These are phyloP conservation scores for Emydomyces testavorans DNA, from an alignment of 2,329 filamentous ascomycete genomes.

Conservation along the genomic window DNA sequence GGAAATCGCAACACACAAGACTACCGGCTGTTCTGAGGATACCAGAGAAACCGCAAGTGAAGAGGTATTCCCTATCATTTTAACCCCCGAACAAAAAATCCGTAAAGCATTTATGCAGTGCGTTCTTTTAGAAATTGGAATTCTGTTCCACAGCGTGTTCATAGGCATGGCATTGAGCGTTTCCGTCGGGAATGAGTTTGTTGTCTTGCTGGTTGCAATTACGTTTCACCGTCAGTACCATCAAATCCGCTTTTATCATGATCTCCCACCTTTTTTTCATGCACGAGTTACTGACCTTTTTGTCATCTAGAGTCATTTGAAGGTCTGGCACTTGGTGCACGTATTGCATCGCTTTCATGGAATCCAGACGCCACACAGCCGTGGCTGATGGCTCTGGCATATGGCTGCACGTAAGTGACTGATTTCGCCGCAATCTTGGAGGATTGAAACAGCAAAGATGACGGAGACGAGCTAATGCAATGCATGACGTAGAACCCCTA, in stretches of 20 bases:
- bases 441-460: no score
- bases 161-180: constrained; percentile 31
- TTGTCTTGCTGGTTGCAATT: constrained; percentile 28
- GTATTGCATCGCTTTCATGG: constrained; percentile 26
- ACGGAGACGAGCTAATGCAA: background rate
- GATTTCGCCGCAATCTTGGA: no score
- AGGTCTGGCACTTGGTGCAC: constrained; percentile 27
- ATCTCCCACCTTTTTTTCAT: no score
- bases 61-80: constrained; percentile 2
- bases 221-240: constrained; percentile 28
- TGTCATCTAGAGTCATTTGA: constrained; percentile 26
- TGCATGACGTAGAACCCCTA: constrained; percentile 50
- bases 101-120: constrained; percentile 61
- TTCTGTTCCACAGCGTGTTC: constrained; percentile 61
- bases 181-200: constrained; percentile 26
- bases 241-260: background rate
- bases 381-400: constrained; percentile 67
- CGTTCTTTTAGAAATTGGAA: constrained; percentile 62
- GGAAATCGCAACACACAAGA: constrained; percentile 16
- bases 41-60: background rate
- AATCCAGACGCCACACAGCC: constrained; percentile 26
- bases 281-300: background rate
- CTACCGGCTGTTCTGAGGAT: background rate
- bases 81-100: constrained; percentile 34
- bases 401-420: constrained; percentile 44